Evolutionary conservation across 129 eudicot species (phyloP), one percentile per base, ranked within the genome.

Genomic region (Rutidosis leptorrhynchoides): DNA sequence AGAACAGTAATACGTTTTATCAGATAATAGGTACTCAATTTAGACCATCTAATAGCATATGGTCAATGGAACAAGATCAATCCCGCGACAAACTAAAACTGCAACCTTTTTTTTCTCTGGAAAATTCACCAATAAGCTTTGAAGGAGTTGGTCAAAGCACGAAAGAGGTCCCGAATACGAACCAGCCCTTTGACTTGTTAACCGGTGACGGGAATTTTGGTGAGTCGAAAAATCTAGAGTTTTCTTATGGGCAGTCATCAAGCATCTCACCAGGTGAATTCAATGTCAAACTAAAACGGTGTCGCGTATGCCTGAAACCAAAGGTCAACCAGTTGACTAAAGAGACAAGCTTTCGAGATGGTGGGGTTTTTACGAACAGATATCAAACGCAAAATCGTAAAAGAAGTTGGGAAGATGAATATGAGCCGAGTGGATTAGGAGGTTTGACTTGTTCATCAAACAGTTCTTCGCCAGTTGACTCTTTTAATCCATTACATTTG

Each of bases 1-100:
- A 56, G 53, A 65, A 24, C 28, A 60, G 11, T 56, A 33, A 33
- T 1, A 56, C 2, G 19, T 67, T 52, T 59, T 15, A 64, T 75
- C 78, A 82, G 83, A 59, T 78, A 51, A 22, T 78, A 61, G 74
- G 74, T 58, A 53, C 76, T 62, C 68, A 67, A 55, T 32, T 11
- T 2, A 62, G 75, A 30, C 48, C 60, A 60, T 64, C 68, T 52
- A 58, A 65, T 28, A 71, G 60, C 60, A 45, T 20, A 14, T 73
- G 79, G 69, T 73, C 85, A 68, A 70, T 16, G 25, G 43, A 49
- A 48, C 54, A 56, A 64, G 70, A 54, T 37, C 54, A 74, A 19
- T 21, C 69, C 33, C 63, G 22, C 40, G 75, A 71, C 9, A 56
- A 24, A 20, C 63, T 22, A 46, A 32, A 70, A 48, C 53, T 42